Conservation (phyloP, 768 basidiomycete species). For the Serendipita sp. region DNA sequence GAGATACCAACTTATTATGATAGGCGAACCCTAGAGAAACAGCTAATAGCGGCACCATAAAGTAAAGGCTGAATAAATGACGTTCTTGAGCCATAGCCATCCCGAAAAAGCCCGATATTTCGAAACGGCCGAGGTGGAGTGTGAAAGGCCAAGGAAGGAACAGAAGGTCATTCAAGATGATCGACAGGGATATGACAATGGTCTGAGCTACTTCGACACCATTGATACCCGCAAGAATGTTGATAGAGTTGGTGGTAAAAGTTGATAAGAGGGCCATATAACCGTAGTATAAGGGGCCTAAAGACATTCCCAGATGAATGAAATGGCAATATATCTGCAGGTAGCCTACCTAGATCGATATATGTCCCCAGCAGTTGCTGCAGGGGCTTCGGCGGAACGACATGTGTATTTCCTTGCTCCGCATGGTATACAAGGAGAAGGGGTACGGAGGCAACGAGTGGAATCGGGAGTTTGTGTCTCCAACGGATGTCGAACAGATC, state of each 20-base stretch:
- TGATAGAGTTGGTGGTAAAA: conserved; percentile 95
- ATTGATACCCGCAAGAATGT: conserved; percentile 95
- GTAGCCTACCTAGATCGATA: conserved; percentile 67
- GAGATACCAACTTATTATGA: conserved; percentile 72
- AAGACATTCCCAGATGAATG: conserved; percentile 1
- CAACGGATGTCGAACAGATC: conserved; percentile 98
- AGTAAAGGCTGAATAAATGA: conserved; percentile 91
- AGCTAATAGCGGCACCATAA: conserved; percentile 88
- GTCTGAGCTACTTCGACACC: conserved; percentile 92
- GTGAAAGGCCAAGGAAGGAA: conserved; percentile 82
- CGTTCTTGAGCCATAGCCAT: conserved; percentile 65
- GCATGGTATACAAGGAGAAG: conserved; percentile 94
- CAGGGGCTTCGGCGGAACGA: conserved; percentile 79
- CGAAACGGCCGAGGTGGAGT: conserved; percentile 5
- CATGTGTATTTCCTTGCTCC: conserved; percentile 80
- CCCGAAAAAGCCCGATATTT: conserved; percentile 23
- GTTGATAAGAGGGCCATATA: conserved; percentile 95
- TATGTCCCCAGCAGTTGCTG: conserved; percentile 57
- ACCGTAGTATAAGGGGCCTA: conserved; percentile 87
- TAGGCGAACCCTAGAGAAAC: conserved; percentile 83
- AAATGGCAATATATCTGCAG: neutral
- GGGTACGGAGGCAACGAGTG: conserved; percentile 88
- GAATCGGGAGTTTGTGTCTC: conserved; percentile 95
- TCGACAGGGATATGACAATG: conserved; percentile 76
- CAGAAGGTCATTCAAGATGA: conserved; percentile 80